Percentiles rank a stretch among this genome's conserved stretches.
These are phyloP conservation scores for Heritiera fomes DNA, from an alignment of 345 rosid species.

Conservation along the genomic window DNA sequence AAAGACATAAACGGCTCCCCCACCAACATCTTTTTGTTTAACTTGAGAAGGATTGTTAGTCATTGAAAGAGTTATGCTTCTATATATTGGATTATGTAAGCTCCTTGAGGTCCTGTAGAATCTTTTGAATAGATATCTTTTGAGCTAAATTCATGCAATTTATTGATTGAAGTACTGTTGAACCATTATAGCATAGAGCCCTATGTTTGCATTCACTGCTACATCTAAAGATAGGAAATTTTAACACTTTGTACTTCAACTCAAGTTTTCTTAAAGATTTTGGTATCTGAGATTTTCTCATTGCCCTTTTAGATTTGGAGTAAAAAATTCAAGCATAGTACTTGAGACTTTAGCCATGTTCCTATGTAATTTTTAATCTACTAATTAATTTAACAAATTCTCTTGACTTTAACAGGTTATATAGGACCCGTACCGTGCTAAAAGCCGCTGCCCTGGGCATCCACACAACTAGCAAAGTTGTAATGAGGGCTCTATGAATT, in stretches of 20 bases:
- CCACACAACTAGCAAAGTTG: conserved; percentile 62
- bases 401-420: conserved; percentile 52
- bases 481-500: conserved; percentile 60
- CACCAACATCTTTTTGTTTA: background rate
- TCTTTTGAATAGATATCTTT: background rate
- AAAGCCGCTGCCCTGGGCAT: conserved; percentile 75
- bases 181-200: background rate
- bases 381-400: background rate
- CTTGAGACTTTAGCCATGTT: background rate
- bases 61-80: background rate
- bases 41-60: background rate
- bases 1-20: background rate
- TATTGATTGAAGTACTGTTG: background rate
- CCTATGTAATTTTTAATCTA: background rate
- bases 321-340: background rate
- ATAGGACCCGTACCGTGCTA: conserved; percentile 53
- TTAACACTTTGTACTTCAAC: background rate
- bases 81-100: background rate
- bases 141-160: background rate
- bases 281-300: background rate
- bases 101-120: background rate
- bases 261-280: background rate
- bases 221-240: background rate
- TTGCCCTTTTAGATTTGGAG: background rate
- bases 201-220: background rate